These are phyloP conservation scores for Pyrus bretschneideri DNA, from an alignment of 306 rosid genomes.

Conservation along the genomic window DNA sequence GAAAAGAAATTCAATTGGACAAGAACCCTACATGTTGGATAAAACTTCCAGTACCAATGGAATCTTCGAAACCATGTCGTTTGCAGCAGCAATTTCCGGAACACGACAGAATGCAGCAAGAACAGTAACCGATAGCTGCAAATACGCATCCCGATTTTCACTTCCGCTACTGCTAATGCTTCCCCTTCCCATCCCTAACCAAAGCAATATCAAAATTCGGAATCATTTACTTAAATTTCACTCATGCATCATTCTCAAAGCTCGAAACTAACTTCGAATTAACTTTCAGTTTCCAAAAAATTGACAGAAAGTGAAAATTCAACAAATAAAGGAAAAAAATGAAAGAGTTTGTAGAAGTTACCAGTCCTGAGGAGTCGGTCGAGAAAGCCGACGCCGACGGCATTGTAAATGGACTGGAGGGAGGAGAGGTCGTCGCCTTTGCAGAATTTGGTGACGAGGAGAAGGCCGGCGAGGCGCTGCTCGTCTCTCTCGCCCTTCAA, in stretches of 20 bases:
- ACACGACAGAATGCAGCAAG: constrained; percentile 77
- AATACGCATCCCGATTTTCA: constrained; percentile 62
- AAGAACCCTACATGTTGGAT: constrained; percentile 49
- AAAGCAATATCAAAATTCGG: neutral
- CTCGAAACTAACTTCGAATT: neutral
- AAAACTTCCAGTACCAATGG: constrained; percentile 56
- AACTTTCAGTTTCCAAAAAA: neutral
- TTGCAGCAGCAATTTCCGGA: constrained; percentile 68
- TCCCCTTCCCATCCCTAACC: constrained; percentile 62
- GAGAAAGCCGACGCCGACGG: constrained; percentile 66
- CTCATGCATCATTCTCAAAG: neutral
- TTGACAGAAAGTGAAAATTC: neutral
- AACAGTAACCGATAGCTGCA: constrained; percentile 66
- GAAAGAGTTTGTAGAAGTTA: neutral
- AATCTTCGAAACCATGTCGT: constrained; percentile 58
- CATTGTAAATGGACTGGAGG: constrained; percentile 56
- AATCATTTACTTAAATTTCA: neutral
- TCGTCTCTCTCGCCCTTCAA: constrained; percentile 83
- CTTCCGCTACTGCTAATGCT: constrained; percentile 22
- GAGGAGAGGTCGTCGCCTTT: constrained; percentile 58
- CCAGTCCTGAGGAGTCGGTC: constrained; percentile 80
- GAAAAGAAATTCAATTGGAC: neutral
- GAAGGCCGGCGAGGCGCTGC: constrained; percentile 91
- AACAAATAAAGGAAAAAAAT: neutral
- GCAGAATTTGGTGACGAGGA: constrained; percentile 74